Evolutionary conservation across 768 basidiomycete species (phyloP).

Genomic region (Psilocybe azurescens): DNA sequence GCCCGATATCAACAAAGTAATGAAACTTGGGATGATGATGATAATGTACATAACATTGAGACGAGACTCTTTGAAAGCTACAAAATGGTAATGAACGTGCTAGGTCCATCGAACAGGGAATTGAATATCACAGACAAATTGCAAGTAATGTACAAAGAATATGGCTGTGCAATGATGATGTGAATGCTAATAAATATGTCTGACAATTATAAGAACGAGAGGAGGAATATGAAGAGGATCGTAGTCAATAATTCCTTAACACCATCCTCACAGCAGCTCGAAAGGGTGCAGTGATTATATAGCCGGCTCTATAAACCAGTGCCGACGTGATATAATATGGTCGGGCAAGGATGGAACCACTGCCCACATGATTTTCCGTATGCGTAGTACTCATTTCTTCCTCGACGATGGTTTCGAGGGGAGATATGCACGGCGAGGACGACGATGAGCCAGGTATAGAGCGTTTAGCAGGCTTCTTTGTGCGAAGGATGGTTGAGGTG

Average conservation of each 20-base stretch:
- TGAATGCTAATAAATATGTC: background rate
- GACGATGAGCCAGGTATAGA: slow-evolving; percentile 1
- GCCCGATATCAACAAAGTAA: no score
- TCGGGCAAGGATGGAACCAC: slow-evolving; percentile 14
- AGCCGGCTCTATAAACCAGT: slow-evolving; percentile 32
- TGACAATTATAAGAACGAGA: background rate
- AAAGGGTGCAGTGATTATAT: slow-evolving; percentile 35
- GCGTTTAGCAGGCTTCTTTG: background rate
- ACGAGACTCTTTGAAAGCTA: no score
- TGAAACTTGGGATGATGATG: no score
- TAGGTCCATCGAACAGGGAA: no score
- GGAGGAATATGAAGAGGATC: background rate
- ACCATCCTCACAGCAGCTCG: slow-evolving; percentile 40
- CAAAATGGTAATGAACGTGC: no score
- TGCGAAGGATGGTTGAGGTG: slow-evolving; percentile 2
- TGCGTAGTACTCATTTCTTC: slow-evolving; percentile 17
- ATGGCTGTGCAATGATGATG: background rate
- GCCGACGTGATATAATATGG: slow-evolving; percentile 29
- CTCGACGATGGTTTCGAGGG: slow-evolving; percentile 30
- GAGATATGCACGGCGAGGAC: slow-evolving; percentile 11
- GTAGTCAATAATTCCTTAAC: slow-evolving; percentile 31
- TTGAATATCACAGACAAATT: no score
- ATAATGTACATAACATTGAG: no score
- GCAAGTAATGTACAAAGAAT: background rate
- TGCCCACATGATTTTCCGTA: background rate